Evolutionary conservation across 2,329 filamentous ascomycete species (phyloP).

Genomic region (Fusarium verticillioides): DNA sequence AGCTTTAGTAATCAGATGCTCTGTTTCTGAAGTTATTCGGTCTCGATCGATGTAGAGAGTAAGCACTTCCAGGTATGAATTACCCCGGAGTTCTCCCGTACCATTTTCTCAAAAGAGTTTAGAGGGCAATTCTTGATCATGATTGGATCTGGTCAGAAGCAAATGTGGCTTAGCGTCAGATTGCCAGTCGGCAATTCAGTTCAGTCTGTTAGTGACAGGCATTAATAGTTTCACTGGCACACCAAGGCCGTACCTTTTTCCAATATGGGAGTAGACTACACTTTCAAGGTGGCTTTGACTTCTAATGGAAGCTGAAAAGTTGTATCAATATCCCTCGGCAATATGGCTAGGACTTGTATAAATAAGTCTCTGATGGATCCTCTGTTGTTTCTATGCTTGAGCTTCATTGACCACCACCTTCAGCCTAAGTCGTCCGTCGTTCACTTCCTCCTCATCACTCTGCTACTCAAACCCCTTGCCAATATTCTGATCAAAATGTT

Average conservation of each 20-base stretch:
- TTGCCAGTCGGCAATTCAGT: background rate
- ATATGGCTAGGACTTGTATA: too few species aligned
- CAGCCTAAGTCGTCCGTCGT: fast-evolving
- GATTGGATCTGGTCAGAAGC: fast-evolving
- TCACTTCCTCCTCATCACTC: too few species aligned
- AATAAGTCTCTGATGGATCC: too few species aligned
- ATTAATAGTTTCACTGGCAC: fast-evolving
- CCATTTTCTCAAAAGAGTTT: background rate
- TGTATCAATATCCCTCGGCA: too few species aligned
- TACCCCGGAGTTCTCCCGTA: background rate
- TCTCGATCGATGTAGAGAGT: fast-evolving
- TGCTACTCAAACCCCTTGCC: too few species aligned
- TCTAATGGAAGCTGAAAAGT: too few species aligned
- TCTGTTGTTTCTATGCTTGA: background rate
- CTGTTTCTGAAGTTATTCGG: fast-evolving
- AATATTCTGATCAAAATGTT: background rate
- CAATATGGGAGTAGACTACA: background rate
- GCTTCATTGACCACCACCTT: background rate
- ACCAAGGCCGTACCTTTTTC: background rate
- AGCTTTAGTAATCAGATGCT: background rate
- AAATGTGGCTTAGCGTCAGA: background rate
- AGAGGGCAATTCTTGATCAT: fast-evolving
- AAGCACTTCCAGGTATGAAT: background rate
- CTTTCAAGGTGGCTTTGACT: too few species aligned
- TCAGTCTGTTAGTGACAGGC: background rate